Evolutionary conservation across 768 basidiomycete genomes (phyloP).

Genomic region (Lactifluus hygrophoroides): DNA sequence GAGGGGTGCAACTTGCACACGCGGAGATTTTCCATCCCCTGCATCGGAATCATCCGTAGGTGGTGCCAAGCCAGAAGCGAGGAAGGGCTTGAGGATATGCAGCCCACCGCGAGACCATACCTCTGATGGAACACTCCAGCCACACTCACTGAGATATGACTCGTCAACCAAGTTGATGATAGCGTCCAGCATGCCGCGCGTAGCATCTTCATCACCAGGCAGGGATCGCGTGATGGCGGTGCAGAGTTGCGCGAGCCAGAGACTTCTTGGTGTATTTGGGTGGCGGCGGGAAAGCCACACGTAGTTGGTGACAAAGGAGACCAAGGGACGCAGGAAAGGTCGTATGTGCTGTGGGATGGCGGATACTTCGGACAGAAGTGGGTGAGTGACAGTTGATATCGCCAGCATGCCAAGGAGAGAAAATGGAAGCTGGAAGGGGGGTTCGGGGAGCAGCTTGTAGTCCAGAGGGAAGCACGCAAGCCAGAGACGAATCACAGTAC

Average conservation of each 20-base stretch:
- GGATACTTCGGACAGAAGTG: constrained; percentile 37
- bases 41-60: constrained; percentile 17
- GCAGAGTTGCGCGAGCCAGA: constrained; percentile 64
- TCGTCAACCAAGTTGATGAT: constrained; percentile 31
- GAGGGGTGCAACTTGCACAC: constrained; percentile 41
- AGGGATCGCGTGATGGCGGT: constrained; percentile 45
- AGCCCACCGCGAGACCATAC: constrained; percentile 48
- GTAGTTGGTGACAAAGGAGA: constrained; percentile 44
- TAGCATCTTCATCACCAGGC: constrained; percentile 69
- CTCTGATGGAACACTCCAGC: constrained; percentile 30
- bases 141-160: constrained; percentile 34
- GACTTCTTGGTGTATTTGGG: constrained; percentile 44
- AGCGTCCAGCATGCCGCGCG: constrained; percentile 35
- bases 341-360: constrained; percentile 26
- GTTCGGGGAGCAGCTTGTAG: constrained; percentile 34
- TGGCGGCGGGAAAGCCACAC: constrained; percentile 50
- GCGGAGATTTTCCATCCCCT: not conserved
- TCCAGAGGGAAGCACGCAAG: constrained; percentile 47
- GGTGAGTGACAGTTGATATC: constrained; percentile 40
- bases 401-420: constrained; percentile 44
- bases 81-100: constrained; percentile 50
- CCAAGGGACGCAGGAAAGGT: constrained; percentile 42
- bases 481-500: constrained; percentile 53
- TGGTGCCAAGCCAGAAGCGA: constrained; percentile 40
- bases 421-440: constrained; percentile 59